Conservation (phyloP, 768 basidiomycete genomes). For the Rhizopogon salebrosus region DNA sequence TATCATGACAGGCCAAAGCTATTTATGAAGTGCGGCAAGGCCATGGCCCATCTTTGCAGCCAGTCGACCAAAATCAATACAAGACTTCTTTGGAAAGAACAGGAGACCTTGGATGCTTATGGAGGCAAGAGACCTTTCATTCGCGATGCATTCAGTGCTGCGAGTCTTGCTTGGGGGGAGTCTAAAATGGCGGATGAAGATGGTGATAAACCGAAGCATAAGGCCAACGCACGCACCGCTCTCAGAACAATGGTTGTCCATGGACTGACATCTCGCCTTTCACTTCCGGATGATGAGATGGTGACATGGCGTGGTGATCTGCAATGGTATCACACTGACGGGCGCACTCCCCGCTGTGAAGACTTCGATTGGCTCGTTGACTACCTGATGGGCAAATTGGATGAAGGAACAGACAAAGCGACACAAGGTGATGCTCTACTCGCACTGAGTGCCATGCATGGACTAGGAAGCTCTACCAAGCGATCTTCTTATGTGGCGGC, state of each 20-base stretch:
- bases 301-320: not conserved
- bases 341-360: not conserved
- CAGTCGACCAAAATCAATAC: not conserved
- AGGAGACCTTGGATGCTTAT: not conserved
- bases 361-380: not conserved
- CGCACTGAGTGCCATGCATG: not conserved
- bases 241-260: too few species aligned
- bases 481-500: not conserved
- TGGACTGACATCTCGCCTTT: not conserved
- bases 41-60: not conserved
- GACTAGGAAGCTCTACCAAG: not conserved
- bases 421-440: not conserved
- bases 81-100: not conserved
- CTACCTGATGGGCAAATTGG: not conserved
- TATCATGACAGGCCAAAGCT: not conserved
- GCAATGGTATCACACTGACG: not conserved
- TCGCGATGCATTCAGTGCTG: not conserved
- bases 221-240: too few species aligned
- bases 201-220: not conserved
- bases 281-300: not conserved
- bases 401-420: not conserved
- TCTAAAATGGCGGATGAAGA: not conserved
- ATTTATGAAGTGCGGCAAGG: not conserved
- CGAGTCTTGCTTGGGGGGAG: not conserved
- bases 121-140: not conserved